These are phyloP conservation scores for Dioszegia hungarica DNA, from an alignment of 768 basidiomycete species.

Conservation along the genomic window DNA sequence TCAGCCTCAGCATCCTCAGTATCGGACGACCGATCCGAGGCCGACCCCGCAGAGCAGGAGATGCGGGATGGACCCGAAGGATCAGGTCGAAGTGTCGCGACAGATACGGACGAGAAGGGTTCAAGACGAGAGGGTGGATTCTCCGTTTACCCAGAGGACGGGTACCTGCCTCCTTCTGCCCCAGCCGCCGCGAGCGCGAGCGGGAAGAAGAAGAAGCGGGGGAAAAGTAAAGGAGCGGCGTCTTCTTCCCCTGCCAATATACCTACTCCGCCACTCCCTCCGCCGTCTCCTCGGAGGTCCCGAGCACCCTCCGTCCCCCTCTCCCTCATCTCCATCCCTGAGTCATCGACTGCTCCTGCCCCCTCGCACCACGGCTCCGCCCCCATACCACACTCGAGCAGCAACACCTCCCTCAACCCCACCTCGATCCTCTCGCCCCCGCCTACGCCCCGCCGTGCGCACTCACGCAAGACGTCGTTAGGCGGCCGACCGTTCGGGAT, in stretches of 20 bases:
- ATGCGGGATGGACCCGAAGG: no score
- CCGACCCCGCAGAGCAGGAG: slow-evolving; percentile 4
- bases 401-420: slow-evolving; percentile 7
- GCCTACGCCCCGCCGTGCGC: neutral
- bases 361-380: neutral
- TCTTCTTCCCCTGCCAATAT: neutral
- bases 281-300: neutral
- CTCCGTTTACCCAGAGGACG: slow-evolving; percentile 36
- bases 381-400: neutral
- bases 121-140: slow-evolving; percentile 12
- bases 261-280: neutral
- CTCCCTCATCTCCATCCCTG: neutral
- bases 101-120: neutral
- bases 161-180: slow-evolving; percentile 23
- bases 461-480: slow-evolving; percentile 7
- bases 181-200: no score
- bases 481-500: slow-evolving; percentile 12
- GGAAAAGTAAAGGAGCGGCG: slow-evolving; percentile 13
- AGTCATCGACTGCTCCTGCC: neutral
- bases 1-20: neutral
- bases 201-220: slow-evolving; percentile 22
- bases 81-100: no score
- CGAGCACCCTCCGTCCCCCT: neutral
- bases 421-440: neutral
- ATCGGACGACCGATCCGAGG: slow-evolving; percentile 1